Percentiles rank a stretch among this genome's conserved stretches.
Evolutionary conservation across 2,329 filamentous ascomycete genomes (phyloP).

Genomic region (Exophiala phaeomuriformis): DNA sequence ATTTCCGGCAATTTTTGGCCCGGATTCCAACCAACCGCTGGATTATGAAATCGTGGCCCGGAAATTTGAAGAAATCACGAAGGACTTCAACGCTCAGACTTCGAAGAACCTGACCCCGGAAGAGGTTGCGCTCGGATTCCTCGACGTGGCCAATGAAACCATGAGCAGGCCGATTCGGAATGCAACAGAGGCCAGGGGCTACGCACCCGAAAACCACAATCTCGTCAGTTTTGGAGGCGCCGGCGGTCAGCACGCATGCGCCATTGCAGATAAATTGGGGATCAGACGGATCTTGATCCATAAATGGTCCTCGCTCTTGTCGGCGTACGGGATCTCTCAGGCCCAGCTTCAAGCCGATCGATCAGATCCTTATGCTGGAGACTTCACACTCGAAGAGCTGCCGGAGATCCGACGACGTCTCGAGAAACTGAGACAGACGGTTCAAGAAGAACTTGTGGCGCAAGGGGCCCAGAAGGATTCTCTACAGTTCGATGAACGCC

Average conservation of each 20-base stretch:
- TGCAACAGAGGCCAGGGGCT: conserved; percentile 28
- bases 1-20: conserved; percentile 92
- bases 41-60: conserved; percentile 37
- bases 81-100: conserved; percentile 36
- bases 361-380: too few species aligned
- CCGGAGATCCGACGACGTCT: conserved; percentile 25
- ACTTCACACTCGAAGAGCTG: too few species aligned
- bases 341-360: conserved; percentile 23
- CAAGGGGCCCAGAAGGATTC: conserved; percentile 39
- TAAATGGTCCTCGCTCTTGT: conserved; percentile 37
- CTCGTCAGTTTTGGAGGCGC: conserved; percentile 32
- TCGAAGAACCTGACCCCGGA: conserved; percentile 33
- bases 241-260: conserved; percentile 37
- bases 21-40: conserved; percentile 65
- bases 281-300: conserved; percentile 41
- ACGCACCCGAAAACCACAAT: conserved; percentile 28
- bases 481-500: conserved; percentile 36
- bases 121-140: conserved; percentile 37
- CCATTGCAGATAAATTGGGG: conserved; percentile 37
- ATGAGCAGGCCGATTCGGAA: conserved; percentile 34
- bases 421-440: conserved; percentile 53
- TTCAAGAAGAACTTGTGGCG: conserved; percentile 54
- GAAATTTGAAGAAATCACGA: conserved; percentile 40
- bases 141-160: conserved; percentile 39
- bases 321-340: conserved; percentile 40